phyloP scores from a whole-genome alignment of 306 rosid species.

The Argentina anserina region DNA sequence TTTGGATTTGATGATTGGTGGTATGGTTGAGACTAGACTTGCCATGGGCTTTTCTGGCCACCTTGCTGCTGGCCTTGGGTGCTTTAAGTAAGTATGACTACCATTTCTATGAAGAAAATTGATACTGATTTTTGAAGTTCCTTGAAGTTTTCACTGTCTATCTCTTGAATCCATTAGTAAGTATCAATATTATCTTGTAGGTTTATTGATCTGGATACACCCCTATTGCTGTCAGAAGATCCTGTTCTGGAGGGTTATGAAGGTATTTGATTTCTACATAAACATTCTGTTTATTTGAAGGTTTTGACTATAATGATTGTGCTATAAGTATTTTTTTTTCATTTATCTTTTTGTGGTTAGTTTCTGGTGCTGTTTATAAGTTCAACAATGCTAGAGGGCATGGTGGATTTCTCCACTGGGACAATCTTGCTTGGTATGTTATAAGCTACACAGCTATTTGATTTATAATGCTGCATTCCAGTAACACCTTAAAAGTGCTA shows the following conservation, averaged over 20 bases:
- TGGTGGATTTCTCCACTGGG: slow-evolving; percentile 93
- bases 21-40: slow-evolving; percentile 88
- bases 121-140: neutral
- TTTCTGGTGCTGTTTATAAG: slow-evolving; percentile 66
- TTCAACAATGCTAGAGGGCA: slow-evolving; percentile 77
- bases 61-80: slow-evolving; percentile 89
- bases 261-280: slow-evolving; percentile 39
- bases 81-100: slow-evolving; percentile 51
- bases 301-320: neutral
- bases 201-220: slow-evolving; percentile 82
- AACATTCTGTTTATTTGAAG: neutral
- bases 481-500: neutral
- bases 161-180: neutral
- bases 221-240: slow-evolving; percentile 67
- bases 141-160: neutral
- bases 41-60: slow-evolving; percentile 96
- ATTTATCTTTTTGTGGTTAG: slow-evolving; percentile 41
- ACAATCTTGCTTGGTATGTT: slow-evolving; percentile 57
- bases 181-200: slow-evolving; percentile 33
- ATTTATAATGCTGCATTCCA: neutral
- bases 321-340: slow-evolving; percentile 1
- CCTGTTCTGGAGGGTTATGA: slow-evolving; percentile 85
- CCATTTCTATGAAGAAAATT: neutral
- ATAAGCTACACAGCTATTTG: neutral
- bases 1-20: slow-evolving; percentile 74